Base-by-base conservation (phyloP, 805 yeast species). In the Monosporozyma unispora region DNA sequence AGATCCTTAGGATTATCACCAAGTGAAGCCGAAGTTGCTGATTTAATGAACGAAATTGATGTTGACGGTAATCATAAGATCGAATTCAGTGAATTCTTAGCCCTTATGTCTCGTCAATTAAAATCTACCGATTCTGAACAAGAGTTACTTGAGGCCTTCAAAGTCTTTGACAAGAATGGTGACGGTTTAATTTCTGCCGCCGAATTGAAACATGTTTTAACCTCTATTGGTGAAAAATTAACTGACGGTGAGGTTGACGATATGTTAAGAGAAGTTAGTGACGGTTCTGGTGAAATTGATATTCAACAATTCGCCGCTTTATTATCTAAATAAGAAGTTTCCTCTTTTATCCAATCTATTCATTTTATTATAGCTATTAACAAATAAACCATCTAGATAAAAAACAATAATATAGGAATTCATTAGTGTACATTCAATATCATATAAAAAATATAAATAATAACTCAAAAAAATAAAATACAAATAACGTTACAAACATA, bases 1-100 rank as follows among this genome's bases (percentile, higher is more conserved):
- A 84, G 99, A 73, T 87, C 97, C n/a, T 76, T 93, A 64, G 99
- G 99, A 47, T 93, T 89, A 70, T 91, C 91, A 63, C 99, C 99
- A 35, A 82, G 95, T 46, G 98, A 93, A 70, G 82, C 89, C 57
- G 99, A 93, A 70, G 84, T 93, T 61, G 86, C 93, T 50, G 99
- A 93, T 67, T 82, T 93, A 84, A 87, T 93, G 76, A 91, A 91
- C 68, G 99, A 93, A 71, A 95, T 93, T 48, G 99, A 93, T 69
- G 84, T 84, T 54, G 93, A 93, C 72, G 91, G 91, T 59, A 95
- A 93, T 71, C 96, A 96, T 38, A 76, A 80, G 61, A 84, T 85
- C 59, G 93, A 85, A 64, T 85, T 85, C 68, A 78, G 87, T 46
- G 93, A 85, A 70, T 85, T 85, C 63, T 74, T 85, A 58, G 87